Evolutionary conservation across 2,329 filamentous ascomycete species (phyloP).

Genomic region (Colletotrichum tanaceti): DNA sequence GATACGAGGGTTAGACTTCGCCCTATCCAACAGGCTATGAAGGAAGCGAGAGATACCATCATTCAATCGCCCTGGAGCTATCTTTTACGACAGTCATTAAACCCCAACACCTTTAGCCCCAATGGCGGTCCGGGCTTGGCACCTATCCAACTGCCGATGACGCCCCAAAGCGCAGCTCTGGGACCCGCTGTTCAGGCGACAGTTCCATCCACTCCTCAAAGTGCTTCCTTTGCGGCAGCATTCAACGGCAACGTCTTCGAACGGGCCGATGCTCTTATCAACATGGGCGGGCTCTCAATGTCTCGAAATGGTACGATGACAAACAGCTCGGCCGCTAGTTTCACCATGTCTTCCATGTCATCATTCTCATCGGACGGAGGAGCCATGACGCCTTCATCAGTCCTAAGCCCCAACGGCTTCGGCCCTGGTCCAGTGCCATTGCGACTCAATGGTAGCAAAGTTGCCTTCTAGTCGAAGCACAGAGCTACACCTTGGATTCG

Average conservation of each 20-base stretch:
- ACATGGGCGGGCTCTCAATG: slow-evolving; percentile 68
- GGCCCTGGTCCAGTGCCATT: slow-evolving; percentile 42
- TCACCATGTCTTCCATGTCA: slow-evolving; percentile 50
- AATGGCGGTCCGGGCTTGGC: slow-evolving; percentile 47
- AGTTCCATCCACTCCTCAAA: slow-evolving; percentile 77
- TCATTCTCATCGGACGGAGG: slow-evolving; percentile 56
- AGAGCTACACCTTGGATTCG: slow-evolving; percentile 38
- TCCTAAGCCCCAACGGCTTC: slow-evolving; percentile 48
- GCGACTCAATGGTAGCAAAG: slow-evolving; percentile 54
- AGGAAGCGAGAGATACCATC: slow-evolving; percentile 82
- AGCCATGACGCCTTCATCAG: slow-evolving; percentile 48
- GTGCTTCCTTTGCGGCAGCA: slow-evolving; percentile 64
- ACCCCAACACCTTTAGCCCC: slow-evolving; percentile 41
- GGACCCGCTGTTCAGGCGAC: slow-evolving; percentile 92
- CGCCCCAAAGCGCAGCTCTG: slow-evolving; percentile 87
- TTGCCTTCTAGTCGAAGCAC: slow-evolving; percentile 50
- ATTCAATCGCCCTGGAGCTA: slow-evolving; percentile 68
- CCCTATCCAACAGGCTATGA: slow-evolving; percentile 84
- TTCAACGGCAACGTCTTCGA: slow-evolving; percentile 71
- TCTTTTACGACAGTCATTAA: slow-evolving; percentile 49
- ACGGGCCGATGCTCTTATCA: slow-evolving; percentile 67
- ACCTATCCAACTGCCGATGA: slow-evolving; percentile 73
- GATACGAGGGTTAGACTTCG: slow-evolving; percentile 81
- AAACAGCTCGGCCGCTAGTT: slow-evolving; percentile 47
- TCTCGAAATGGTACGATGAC: slow-evolving; percentile 62